Evolutionary conservation across 1,284 basidiomycete genomes (phyloP), one percentile per base, ranked within the genome.

Genomic region (Cutaneotrichosporon curvatum): DNA sequence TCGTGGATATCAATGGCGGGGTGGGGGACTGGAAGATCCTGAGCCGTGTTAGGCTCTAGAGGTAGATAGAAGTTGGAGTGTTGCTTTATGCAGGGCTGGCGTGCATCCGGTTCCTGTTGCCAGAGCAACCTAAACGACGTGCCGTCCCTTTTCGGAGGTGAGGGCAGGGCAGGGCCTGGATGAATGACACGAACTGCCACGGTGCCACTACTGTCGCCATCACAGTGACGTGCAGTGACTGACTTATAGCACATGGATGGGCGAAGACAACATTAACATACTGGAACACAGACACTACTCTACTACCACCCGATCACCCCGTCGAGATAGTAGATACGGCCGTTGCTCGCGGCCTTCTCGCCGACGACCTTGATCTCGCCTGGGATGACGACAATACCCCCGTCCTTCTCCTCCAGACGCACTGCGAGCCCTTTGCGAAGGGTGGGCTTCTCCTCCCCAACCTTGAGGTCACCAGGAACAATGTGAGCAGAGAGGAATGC

Each of bases 291-390:
- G n/a, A n/a, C n/a, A n/a, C n/a, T n/a, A n/a, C n/a, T n/a, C n/a
- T n/a, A n/a, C 25, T 28, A 28, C 25, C 25, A 28, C 38, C 43
- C 15, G 28, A 65, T 48, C 3, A 66, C 63, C 7, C 61, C 61
- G 46, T 63, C 61, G 10, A 71, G 32, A 32, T 63, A 71, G 34
- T 65, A 39, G 37, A 71, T 62, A 28, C 53, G 49, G 4, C 68
- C 68, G 41, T 71, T 71, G 56, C 65, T 54, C 37, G 68, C 68
- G 43, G 61, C 51, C 35, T 61, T 63, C 39, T 62, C 51, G 8
- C 55, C 60, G 20, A 68, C 37, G 1, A 72, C 63, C 14, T 51
- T 47, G 31, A 70, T 56, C 44, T 67, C 55, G 2, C 66, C 67
- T 4, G 70, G 68, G 20, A 54, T 44, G n/a, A 72, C 57, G 30